These are phyloP conservation scores for Aspergillus sclerotioniger DNA, from an alignment of 495 filamentous ascomycete genomes.

Conservation along the genomic window DNA sequence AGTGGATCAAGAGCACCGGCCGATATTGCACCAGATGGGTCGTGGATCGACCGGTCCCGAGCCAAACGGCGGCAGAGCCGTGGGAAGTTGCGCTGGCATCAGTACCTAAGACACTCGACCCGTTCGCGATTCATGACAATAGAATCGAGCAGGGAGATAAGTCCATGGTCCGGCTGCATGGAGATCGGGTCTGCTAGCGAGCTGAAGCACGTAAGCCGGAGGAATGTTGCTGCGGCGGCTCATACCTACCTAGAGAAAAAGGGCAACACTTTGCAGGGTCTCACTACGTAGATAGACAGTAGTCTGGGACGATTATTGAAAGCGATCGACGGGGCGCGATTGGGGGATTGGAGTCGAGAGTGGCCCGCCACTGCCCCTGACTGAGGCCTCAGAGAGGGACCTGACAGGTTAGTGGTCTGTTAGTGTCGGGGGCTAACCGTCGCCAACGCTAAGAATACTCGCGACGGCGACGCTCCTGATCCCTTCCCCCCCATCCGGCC, in stretches of 20 bases:
- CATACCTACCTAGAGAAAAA: neutral
- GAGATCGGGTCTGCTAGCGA: neutral
- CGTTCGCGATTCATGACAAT: neutral
- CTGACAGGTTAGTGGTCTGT: neutral
- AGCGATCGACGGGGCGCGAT: slow-evolving; percentile 19
- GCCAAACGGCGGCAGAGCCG: neutral
- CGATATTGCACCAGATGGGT: neutral
- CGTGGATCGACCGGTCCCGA: neutral
- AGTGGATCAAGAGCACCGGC: neutral
- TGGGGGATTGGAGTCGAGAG: neutral
- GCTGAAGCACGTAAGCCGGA: neutral
- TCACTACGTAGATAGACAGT: too few relatives aligned
- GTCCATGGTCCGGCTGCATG: slow-evolving; percentile 4
- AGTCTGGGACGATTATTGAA: slow-evolving; percentile 18
- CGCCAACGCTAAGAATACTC: neutral
- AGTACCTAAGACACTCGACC: neutral
- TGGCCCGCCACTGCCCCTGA: neutral
- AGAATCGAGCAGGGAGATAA: neutral
- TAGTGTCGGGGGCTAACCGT: neutral
- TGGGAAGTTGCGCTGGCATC: neutral
- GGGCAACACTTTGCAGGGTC: too few relatives aligned
- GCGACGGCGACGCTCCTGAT: neutral
- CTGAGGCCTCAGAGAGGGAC: neutral
- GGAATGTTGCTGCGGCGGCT: neutral
- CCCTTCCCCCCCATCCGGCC: neutral